Evolutionary conservation across 2,329 filamentous ascomycete species (phyloP).

Genomic region (Aspergillus sp.): DNA sequence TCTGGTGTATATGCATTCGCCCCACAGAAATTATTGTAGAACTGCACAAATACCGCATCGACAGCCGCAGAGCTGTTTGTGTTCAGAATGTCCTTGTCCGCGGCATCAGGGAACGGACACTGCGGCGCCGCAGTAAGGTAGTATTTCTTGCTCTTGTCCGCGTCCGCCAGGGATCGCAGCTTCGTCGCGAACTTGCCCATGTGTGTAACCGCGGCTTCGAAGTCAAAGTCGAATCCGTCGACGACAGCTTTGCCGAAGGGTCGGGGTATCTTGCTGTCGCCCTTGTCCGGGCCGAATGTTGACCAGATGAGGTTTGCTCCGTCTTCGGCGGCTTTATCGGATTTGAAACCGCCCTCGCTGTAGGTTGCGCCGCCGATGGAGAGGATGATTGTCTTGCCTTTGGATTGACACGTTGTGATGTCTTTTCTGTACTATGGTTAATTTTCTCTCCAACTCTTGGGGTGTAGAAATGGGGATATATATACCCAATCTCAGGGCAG

Average conservation of each 20-base stretch:
- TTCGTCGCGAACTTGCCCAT: slow-evolving; percentile 61
- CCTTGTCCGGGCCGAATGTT: slow-evolving; percentile 59
- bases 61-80: slow-evolving; percentile 55
- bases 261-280: slow-evolving; percentile 48
- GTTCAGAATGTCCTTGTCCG: slow-evolving; percentile 58
- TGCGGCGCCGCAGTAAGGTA: slow-evolving; percentile 67
- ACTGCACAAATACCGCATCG: slow-evolving; percentile 64
- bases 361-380: slow-evolving; percentile 72
- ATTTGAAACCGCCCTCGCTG: slow-evolving; percentile 65
- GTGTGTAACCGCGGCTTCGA: slow-evolving; percentile 62
- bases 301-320: slow-evolving; percentile 67
- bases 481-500: slow-evolving; percentile 66
- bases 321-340: slow-evolving; percentile 50
- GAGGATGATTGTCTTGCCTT: slow-evolving; percentile 69
- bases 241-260: slow-evolving; percentile 67
- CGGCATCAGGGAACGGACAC: slow-evolving; percentile 64
- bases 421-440: slow-evolving; percentile 35
- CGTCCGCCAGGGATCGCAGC: slow-evolving; percentile 57
- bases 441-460: background rate
- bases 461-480: background rate
- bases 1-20: slow-evolving; percentile 49
- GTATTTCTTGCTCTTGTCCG: slow-evolving; percentile 52
- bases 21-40: slow-evolving; percentile 70
- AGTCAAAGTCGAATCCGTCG: slow-evolving; percentile 77
- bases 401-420: slow-evolving; percentile 60